Evolutionary conservation across 805 yeast genomes (phyloP).

Genomic region (Metschnikowia lochheadii): DNA sequence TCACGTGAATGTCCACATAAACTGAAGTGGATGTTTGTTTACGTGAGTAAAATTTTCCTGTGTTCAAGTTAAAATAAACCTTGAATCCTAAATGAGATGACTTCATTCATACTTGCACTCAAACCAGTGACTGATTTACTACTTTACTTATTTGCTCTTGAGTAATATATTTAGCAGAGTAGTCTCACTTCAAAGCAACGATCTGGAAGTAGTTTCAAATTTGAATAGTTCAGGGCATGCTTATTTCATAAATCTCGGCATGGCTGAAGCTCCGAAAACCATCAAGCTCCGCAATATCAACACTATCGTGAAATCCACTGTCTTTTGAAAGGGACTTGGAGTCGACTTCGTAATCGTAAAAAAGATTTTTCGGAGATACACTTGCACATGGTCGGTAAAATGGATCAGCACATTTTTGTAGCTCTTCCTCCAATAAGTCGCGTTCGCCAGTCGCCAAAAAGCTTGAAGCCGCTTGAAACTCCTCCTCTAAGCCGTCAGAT

Average conservation of each 20-base stretch:
- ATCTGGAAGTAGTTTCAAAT: too few species aligned
- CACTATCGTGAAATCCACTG: not conserved
- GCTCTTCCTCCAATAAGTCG: not conserved
- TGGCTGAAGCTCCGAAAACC: not conserved
- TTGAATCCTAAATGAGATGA: too few species aligned
- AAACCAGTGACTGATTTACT: too few species aligned
- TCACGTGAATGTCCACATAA: too few species aligned
- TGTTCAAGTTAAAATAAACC: too few species aligned
- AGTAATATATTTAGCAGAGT: too few species aligned
- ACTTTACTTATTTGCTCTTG: too few species aligned
- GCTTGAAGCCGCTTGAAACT: not conserved
- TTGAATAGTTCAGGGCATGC: too few species aligned
- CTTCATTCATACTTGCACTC: too few species aligned
- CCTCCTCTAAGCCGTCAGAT: not conserved
- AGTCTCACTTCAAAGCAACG: not conserved
- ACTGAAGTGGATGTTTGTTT: too few species aligned
- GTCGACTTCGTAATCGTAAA: not conserved
- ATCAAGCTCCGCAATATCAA: not conserved
- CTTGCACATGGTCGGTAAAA: not conserved
- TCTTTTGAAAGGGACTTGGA: not conserved
- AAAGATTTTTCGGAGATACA: not conserved
- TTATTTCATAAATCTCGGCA: not conserved
- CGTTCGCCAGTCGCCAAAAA: not conserved
- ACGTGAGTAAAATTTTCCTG: too few species aligned
- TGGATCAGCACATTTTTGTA: not conserved